Conservation (phyloP, 306 rosid species). For the Fagus sylvatica region DNA sequence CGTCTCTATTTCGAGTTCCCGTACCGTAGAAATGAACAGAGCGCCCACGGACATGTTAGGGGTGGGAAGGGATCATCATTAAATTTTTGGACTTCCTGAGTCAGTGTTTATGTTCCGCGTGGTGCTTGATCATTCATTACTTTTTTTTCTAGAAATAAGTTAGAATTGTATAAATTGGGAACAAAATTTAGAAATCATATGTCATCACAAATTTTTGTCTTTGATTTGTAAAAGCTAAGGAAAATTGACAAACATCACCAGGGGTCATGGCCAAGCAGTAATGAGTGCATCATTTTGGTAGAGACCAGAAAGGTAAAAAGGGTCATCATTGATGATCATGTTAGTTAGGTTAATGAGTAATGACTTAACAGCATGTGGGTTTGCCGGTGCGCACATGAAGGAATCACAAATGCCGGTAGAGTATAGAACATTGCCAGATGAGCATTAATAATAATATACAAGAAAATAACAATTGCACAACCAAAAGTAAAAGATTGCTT, state of each 20-base stretch:
- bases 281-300: conserved; percentile 19
- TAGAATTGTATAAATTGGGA: background rate
- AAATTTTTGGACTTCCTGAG: background rate
- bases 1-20: background rate
- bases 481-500: conserved; percentile 51
- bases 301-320: conserved; percentile 38
- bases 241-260: conserved; percentile 11
- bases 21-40: background rate
- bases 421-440: conserved; percentile 37
- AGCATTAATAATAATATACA: conserved; percentile 3
- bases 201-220: conserved; percentile 26
- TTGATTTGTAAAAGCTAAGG: conserved; percentile 22
- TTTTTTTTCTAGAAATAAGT: background rate
- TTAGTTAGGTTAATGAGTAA: conserved; percentile 27
- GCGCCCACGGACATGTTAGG: background rate
- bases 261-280: conserved; percentile 11
- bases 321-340: conserved; percentile 23
- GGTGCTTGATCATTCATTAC: background rate
- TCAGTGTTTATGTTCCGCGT: background rate
- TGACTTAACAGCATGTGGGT: conserved; percentile 39
- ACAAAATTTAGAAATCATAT: background rate
- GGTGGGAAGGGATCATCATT: conserved; percentile 1
- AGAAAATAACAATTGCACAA: conserved; percentile 43
- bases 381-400: conserved; percentile 45
- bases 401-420: conserved; percentile 40